These are phyloP conservation scores for Pyrenochaeta sp. DNA, from an alignment of 2,329 filamentous ascomycete genomes.

Conservation along the genomic window DNA sequence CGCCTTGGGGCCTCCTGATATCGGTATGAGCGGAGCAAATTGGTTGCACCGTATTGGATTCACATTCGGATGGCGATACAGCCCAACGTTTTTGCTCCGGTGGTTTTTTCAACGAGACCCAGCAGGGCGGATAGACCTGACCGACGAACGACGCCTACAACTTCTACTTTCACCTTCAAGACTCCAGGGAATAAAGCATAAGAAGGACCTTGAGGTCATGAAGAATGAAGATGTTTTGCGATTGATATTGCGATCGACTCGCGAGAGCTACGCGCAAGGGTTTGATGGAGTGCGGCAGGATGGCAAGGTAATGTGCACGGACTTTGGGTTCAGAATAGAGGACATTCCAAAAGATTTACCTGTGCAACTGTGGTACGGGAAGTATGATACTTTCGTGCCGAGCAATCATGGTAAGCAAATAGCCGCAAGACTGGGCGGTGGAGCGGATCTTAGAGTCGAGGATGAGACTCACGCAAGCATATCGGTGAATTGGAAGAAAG, in stretches of 20 bases:
- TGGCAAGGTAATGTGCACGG: conserved; percentile 34
- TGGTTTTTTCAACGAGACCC: conserved; percentile 37
- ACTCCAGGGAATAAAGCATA: conserved; percentile 4
- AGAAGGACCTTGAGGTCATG: conserved; percentile 35
- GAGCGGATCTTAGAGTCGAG: conserved; percentile 34
- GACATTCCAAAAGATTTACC: conserved; percentile 48
- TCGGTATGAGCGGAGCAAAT: conserved; percentile 43
- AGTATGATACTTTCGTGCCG: conserved; percentile 43
- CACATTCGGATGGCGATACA: conserved; percentile 39
- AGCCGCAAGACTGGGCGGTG: conserved; percentile 36
- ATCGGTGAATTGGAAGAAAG: conserved; percentile 4
- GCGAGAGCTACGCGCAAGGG: conserved; percentile 43
- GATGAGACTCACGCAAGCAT: conserved; percentile 46
- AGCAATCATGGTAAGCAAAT: conserved; percentile 42
- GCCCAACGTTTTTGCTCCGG: conserved; percentile 21
- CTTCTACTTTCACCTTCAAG: conserved; percentile 1
- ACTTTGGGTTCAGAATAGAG: conserved; percentile 47
- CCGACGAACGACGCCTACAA: conserved; percentile 38
- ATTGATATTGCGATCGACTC: conserved; percentile 24
- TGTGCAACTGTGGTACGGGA: conserved; percentile 50
- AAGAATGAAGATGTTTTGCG: conserved; percentile 31
- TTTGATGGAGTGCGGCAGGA: conserved; percentile 41
- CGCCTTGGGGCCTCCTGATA: conserved; percentile 47
- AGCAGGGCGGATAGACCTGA: conserved; percentile 41
- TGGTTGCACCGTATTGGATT: conserved; percentile 39